Evolutionary conservation across 257 asterid genomes (phyloP).

Genomic region (Solanum clarkiae): DNA sequence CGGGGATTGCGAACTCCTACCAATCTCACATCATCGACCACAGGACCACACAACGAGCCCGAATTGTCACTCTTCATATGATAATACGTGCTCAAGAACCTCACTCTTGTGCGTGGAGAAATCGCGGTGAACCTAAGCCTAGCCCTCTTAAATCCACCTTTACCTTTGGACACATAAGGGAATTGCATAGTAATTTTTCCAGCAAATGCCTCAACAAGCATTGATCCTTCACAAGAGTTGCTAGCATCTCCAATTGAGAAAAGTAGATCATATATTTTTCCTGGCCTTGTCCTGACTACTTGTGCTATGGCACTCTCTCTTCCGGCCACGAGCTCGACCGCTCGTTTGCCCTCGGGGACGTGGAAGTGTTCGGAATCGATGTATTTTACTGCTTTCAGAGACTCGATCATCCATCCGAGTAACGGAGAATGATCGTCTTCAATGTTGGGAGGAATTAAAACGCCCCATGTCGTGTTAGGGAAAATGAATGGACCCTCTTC

Average conservation of each 20-base stretch:
- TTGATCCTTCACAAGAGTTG: slow-evolving; percentile 7
- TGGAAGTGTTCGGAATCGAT: slow-evolving; percentile 8
- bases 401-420: slow-evolving; percentile 12
- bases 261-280: neutral
- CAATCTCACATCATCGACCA: slow-evolving; percentile 12
- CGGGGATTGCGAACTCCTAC: slow-evolving; percentile 1
- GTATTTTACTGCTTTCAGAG: slow-evolving; percentile 16
- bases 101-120: neutral
- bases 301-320: slow-evolving; percentile 16
- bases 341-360: slow-evolving; percentile 2
- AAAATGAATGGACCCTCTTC: slow-evolving; percentile 10
- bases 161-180: slow-evolving; percentile 6
- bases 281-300: slow-evolving; percentile 8
- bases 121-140: slow-evolving; percentile 7
- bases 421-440: slow-evolving; percentile 5
- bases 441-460: slow-evolving; percentile 6
- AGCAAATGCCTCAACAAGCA: slow-evolving; percentile 16
- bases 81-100: slow-evolving; percentile 8
- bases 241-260: slow-evolving; percentile 11
- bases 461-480: slow-evolving; percentile 6
- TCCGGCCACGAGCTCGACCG: slow-evolving; percentile 6
- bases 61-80: slow-evolving; percentile 7
- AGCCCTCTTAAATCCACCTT: slow-evolving; percentile 4
- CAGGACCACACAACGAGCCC: slow-evolving; percentile 14
- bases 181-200: slow-evolving; percentile 4